A percentile compares a stretch with the other conserved stretches of the same genome.
These are phyloP conservation scores for Hypomyces perniciosus DNA, from an alignment of 2,329 filamentous ascomycete genomes.

Conservation along the genomic window DNA sequence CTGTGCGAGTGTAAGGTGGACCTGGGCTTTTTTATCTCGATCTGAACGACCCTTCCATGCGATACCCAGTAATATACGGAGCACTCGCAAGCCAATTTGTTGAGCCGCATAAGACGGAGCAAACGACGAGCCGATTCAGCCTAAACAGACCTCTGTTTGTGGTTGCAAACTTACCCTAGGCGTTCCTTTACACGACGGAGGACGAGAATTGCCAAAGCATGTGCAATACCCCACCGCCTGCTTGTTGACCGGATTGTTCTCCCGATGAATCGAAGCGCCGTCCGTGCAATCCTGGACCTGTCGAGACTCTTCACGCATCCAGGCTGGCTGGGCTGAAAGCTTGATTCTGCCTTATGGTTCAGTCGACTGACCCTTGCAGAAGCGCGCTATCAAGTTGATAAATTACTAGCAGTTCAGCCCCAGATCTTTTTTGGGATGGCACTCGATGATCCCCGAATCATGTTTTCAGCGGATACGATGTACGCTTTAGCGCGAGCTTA, in stretches of 20 bases:
- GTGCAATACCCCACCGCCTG: no score
- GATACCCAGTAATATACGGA: no score
- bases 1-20: slow-evolving; percentile 6
- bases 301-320: neutral
- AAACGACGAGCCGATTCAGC: no score
- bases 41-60: no score
- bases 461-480: slow-evolving; percentile 4
- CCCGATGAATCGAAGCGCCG: no score
- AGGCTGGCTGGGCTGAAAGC: neutral
- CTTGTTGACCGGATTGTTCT: no score
- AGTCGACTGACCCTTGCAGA: neutral
- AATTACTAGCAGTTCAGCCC: neutral
- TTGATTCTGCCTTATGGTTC: slow-evolving; percentile 2
- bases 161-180: no score
- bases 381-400: neutral
- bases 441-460: neutral
- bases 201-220: no score
- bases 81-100: no score
- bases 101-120: no score
- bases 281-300: neutral
- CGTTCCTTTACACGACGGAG: no score
- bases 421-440: neutral
- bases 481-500: neutral
- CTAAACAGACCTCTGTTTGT: no score
- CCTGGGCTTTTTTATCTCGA: neutral